Conservation (phyloP, 2,329 filamentous ascomycete genomes). For the Botrytis porri region DNA sequence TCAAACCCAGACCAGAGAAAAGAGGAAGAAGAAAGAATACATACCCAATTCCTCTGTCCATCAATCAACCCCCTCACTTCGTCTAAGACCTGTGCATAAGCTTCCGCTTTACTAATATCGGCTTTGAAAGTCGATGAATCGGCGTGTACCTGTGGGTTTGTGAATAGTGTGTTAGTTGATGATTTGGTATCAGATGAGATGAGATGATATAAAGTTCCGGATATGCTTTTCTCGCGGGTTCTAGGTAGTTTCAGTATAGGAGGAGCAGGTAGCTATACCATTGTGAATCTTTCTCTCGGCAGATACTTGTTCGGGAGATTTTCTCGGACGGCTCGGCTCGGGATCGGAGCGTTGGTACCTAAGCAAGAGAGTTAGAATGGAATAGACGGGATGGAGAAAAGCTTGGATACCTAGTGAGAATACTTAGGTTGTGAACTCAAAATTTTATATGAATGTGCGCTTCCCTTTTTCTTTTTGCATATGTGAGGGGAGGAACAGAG, state of each 20-base stretch:
- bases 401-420: neutral
- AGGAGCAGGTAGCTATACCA: neutral
- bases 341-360: neutral
- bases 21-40: neutral
- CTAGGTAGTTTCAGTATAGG: too few relatives aligned
- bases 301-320: neutral
- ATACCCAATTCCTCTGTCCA: constrained; percentile 77
- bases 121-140: constrained; percentile 71
- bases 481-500: neutral
- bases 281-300: neutral
- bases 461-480: neutral
- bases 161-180: neutral
- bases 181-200: neutral
- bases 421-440: neutral
- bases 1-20: neutral
- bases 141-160: constrained; percentile 52
- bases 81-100: constrained; percentile 70
- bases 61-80: constrained; percentile 68
- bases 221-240: neutral
- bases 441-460: neutral
- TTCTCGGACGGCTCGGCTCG: neutral
- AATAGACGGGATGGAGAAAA: neutral
- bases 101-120: constrained; percentile 66
- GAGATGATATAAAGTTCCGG: neutral
- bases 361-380: neutral